These are phyloP conservation scores for Gastrolobium bilobum DNA, from an alignment of 306 rosid species.

Conservation along the genomic window DNA sequence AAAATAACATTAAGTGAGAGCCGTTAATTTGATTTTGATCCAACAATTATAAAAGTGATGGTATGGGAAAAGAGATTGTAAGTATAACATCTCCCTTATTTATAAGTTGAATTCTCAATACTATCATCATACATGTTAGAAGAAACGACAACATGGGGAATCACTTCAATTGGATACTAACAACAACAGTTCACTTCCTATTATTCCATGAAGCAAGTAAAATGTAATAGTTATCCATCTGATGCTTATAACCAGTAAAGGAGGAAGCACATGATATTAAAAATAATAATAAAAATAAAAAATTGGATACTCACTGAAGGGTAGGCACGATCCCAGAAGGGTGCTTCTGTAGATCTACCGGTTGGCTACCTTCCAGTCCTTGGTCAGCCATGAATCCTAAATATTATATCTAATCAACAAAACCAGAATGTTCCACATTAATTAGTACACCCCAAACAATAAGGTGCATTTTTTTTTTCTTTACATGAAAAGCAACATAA, in stretches of 20 bases:
- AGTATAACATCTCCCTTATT: not conserved
- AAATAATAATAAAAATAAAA: not conserved
- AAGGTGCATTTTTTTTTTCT: not conserved
- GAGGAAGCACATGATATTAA: not conserved
- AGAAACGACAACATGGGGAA: not conserved
- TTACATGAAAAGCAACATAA: not conserved
- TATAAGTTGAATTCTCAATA: not conserved
- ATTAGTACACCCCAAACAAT: slow-evolving; percentile 14
- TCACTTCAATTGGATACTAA: not conserved
- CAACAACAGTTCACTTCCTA: not conserved
- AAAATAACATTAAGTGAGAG: too few relatives aligned
- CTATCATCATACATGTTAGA: slow-evolving; percentile 1
- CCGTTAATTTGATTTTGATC: too few relatives aligned
- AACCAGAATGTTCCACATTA: slow-evolving; percentile 8
- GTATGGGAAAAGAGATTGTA: too few relatives aligned
- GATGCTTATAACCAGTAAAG: slow-evolving; percentile 4
- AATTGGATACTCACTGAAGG: slow-evolving; percentile 82
- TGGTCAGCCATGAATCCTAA: slow-evolving; percentile 80
- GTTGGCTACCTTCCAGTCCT: slow-evolving; percentile 87
- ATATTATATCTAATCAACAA: not conserved
- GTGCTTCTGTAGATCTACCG: slow-evolving; percentile 81
- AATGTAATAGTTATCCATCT: not conserved
- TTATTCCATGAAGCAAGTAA: slow-evolving; percentile 9
- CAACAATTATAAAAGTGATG: too few relatives aligned
- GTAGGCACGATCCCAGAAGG: slow-evolving; percentile 98